Base-by-base conservation (phyloP, 352 stramenopile species). In the Pythium guiyangense region DNA sequence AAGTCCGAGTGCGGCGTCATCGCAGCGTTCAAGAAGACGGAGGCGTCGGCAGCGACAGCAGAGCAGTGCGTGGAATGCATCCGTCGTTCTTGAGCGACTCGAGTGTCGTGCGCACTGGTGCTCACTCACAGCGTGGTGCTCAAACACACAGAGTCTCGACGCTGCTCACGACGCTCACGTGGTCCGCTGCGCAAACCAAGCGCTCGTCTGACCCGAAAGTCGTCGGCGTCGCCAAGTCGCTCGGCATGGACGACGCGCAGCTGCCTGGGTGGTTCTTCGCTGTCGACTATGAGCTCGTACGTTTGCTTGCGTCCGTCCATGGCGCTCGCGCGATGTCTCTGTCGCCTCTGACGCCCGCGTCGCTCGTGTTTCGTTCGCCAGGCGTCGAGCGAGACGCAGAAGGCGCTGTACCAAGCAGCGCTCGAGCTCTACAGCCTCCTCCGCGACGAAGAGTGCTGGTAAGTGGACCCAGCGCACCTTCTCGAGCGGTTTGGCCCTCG, bases 221-320 rank as follows among this genome's bases (percentile, higher is more conserved):
- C n/a, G 51, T 76, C 1, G 75, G 71, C 2, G 66, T 87, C 31
- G 77, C 81, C 15, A 77, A 69, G 31, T 86, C 75, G 12, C 70
- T 92, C 47, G 67, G 70, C 29, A 73, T 92, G 56, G 57, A 67
- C 26, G 65, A 54, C 1, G 39, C 54, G 1, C 46, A 63, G 10
- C 64, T 88, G 3, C 81, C 81, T 10, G 79, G 77, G 3, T 92
- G 81, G 81, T 92, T 92, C 64, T 87, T 79, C 55, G 69, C 67
- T 0, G 50, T 75, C 20, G 67, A 87, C 57, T 84, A 80, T 37
- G 73, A 84, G 14, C 39, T 65, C 55, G 81, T 89, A 48, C 18
- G 66, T 46, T 57, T n/a, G n/a, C n/a, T n/a, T n/a, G n/a, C n/a
- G n/a, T n/a, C n/a, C n/a, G n/a, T n/a, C n/a, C n/a, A n/a, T n/a